Evolutionary conservation across 2,329 filamentous ascomycete species (phyloP).

Genomic region (Ophiocordyceps australis): DNA sequence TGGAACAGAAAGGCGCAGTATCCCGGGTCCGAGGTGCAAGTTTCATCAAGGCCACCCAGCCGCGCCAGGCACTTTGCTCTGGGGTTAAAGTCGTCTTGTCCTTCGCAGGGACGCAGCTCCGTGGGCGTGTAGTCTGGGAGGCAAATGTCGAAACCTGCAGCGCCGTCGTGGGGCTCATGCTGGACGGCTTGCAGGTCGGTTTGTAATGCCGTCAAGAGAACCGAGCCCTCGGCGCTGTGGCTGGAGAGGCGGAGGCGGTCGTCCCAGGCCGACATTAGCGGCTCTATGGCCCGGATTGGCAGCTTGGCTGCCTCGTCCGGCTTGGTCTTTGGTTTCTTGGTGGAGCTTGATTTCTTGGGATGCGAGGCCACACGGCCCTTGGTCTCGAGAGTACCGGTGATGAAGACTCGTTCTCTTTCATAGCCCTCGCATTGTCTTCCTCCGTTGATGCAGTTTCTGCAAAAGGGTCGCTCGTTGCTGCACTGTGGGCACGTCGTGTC

Average conservation of each 20-base stretch:
- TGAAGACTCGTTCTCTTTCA: slow-evolving; percentile 43
- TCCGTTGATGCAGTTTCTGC: slow-evolving; percentile 39
- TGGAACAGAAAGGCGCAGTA: slow-evolving; percentile 35
- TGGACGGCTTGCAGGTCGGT: slow-evolving; percentile 18
- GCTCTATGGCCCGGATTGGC: slow-evolving; percentile 16
- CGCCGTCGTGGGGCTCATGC: slow-evolving; percentile 8
- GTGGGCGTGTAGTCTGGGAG: slow-evolving; percentile 19
- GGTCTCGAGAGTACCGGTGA: slow-evolving; percentile 36
- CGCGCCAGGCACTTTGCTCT: slow-evolving; percentile 25
- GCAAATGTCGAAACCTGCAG: slow-evolving; percentile 15
- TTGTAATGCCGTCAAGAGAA: slow-evolving; percentile 26
- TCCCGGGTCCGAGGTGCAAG: slow-evolving; percentile 14
- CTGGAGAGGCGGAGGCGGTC: slow-evolving; percentile 23
- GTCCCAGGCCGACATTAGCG: slow-evolving; percentile 31
- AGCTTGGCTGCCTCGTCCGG: slow-evolving; percentile 8
- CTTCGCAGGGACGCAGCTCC: slow-evolving; percentile 16
- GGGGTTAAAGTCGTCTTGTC: slow-evolving; percentile 19
- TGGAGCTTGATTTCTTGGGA: slow-evolving; percentile 21
- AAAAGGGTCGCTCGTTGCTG: slow-evolving; percentile 41
- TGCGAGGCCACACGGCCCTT: slow-evolving; percentile 38
- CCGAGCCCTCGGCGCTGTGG: slow-evolving; percentile 15
- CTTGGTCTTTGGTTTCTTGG: slow-evolving; percentile 13
- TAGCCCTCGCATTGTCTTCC: slow-evolving; percentile 43
- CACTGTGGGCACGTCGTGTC: slow-evolving; percentile 26
- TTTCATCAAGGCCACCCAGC: slow-evolving; percentile 14